Conservation (phyloP, 306 rosid species). For the Rubus parviflorus region DNA sequence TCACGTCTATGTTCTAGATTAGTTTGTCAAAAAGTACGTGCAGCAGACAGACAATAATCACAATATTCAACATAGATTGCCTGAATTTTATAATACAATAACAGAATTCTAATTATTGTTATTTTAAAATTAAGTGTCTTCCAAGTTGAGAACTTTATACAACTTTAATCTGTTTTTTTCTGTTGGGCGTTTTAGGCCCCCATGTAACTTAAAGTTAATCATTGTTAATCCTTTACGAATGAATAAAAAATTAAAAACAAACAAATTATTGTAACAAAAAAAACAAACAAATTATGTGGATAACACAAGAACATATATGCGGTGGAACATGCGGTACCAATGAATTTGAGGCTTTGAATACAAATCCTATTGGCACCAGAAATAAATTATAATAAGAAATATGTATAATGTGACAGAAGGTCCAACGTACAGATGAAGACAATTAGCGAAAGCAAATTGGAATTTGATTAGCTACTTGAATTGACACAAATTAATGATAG, state of each 20-base stretch:
- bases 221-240: too few relatives aligned
- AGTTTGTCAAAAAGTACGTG: neutral
- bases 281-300: neutral
- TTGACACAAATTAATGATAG: neutral
- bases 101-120: neutral
- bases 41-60: neutral
- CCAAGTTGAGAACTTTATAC: neutral
- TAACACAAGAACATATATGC: neutral
- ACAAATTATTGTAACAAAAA: too few relatives aligned
- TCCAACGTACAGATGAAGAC: neutral
- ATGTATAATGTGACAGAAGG: too few relatives aligned
- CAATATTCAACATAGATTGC: neutral
- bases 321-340: neutral
- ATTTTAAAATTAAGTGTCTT: neutral
- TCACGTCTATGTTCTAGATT: neutral
- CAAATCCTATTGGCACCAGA: too few relatives aligned
- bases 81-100: neutral
- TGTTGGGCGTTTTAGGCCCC: too few relatives aligned
- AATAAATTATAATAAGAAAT: too few relatives aligned
- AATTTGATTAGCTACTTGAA: neutral
- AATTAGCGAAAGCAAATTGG: neutral
- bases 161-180: too few relatives aligned
- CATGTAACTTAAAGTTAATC: too few relatives aligned
- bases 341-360: too few relatives aligned
- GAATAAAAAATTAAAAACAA: too few relatives aligned